A percentile compares a stretch with the other conserved stretches of the same genome.
Evolutionary conservation across 345 rosid species (phyloP).

Genomic region (Hibiscus mutabilis): DNA sequence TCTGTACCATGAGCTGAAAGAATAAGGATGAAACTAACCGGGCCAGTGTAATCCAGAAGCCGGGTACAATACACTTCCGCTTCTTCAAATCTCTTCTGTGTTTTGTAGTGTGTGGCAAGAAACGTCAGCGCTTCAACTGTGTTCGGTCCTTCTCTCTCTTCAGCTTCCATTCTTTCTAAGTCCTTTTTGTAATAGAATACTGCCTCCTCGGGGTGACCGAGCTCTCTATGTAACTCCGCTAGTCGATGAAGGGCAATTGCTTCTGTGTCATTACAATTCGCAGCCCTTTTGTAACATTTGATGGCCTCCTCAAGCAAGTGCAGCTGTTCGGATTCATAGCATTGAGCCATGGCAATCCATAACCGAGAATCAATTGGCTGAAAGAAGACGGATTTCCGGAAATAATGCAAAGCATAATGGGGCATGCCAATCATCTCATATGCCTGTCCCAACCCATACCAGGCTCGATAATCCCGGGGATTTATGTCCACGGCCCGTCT

Average conservation of each 20-base stretch:
- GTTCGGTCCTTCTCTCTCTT: constrained; percentile 74
- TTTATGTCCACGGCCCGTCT: constrained; percentile 89
- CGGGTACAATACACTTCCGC: constrained; percentile 92
- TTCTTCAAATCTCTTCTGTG: constrained; percentile 65
- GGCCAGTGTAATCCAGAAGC: constrained; percentile 86
- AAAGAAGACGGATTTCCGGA: constrained; percentile 77
- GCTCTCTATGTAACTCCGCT: constrained; percentile 60
- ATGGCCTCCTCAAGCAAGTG: constrained; percentile 87
- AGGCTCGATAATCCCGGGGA: constrained; percentile 52
- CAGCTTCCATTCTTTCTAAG: constrained; percentile 90
- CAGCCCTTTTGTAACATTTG: constrained; percentile 87
- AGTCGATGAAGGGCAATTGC: constrained; percentile 81
- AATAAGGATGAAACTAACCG: constrained; percentile 57
- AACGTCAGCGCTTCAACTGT: constrained; percentile 83
- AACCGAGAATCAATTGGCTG: constrained; percentile 85
- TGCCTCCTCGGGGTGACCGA: constrained; percentile 80
- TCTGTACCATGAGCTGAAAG: constrained; percentile 11
- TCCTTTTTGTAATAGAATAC: constrained; percentile 83
- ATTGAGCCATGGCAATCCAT: constrained; percentile 98
- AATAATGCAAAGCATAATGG: constrained; percentile 85
- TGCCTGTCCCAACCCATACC: constrained; percentile 5
- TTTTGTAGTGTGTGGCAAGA: constrained; percentile 68
- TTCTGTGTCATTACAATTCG: constrained; percentile 69
- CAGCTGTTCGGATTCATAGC: constrained; percentile 81
- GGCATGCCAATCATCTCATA: constrained; percentile 91